These are phyloP conservation scores for Madurella fahalii DNA, from an alignment of 2,329 filamentous ascomycete genomes.

Conservation along the genomic window DNA sequence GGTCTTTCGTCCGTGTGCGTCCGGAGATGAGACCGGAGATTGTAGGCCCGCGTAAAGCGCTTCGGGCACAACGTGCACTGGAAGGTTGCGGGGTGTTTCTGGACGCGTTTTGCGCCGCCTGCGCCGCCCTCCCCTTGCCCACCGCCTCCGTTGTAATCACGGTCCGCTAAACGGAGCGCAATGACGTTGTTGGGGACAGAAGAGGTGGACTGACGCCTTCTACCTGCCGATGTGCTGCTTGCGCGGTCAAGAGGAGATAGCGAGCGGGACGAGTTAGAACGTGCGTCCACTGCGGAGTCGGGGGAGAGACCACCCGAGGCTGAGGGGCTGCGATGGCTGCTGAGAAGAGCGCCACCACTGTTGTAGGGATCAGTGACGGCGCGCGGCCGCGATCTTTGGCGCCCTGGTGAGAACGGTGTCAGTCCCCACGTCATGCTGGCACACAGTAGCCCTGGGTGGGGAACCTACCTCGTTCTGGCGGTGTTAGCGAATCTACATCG, in stretches of 20 bases:
- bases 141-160: slow-evolving; percentile 66
- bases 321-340: slow-evolving; percentile 34
- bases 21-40: slow-evolving; percentile 87
- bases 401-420: slow-evolving; percentile 13
- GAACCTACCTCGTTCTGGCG: slow-evolving; percentile 64
- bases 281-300: slow-evolving; percentile 44
- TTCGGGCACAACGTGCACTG: slow-evolving; percentile 93
- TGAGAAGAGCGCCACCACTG: slow-evolving; percentile 39
- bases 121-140: slow-evolving; percentile 51
- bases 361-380: slow-evolving; percentile 60
- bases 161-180: slow-evolving; percentile 87
- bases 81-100: slow-evolving; percentile 97
- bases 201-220: slow-evolving; percentile 60
- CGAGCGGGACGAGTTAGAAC: slow-evolving; percentile 50
- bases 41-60: slow-evolving; percentile 93
- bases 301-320: slow-evolving; percentile 45
- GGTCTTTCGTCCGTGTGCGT: slow-evolving; percentile 97
- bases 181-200: slow-evolving; percentile 62
- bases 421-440: background rate
- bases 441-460: background rate
- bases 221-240: slow-evolving; percentile 35
- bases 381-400: slow-evolving; percentile 39
- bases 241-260: slow-evolving; percentile 57
- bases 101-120: slow-evolving; percentile 68
- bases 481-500: slow-evolving; percentile 76